phyloP scores from a whole-genome alignment of 1,139 yeast genomes.

The Zygoascus sp. region DNA sequence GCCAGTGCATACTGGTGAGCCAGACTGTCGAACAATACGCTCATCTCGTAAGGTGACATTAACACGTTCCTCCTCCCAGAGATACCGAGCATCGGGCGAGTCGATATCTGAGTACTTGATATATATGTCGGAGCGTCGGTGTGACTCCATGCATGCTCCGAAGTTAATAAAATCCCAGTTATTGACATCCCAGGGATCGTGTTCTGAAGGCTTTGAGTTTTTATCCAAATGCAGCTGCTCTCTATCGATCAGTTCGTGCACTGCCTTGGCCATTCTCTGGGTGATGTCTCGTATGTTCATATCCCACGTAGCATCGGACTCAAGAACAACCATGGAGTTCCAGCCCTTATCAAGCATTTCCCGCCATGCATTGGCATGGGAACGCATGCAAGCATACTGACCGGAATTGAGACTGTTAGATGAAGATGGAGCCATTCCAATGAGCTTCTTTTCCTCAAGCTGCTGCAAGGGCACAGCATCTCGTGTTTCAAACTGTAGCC shows the following conservation, averaged over 20 bases:
- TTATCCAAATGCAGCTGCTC: not conserved
- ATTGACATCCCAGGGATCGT: constrained; percentile 14
- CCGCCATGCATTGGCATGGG: constrained; percentile 20
- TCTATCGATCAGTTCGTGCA: constrained; percentile 12
- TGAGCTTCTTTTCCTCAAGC: constrained; percentile 6
- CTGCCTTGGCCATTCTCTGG: constrained; percentile 14
- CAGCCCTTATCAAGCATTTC: constrained; percentile 15
- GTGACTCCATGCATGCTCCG: constrained; percentile 13
- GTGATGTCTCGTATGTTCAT: constrained; percentile 14
- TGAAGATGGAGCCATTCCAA: constrained; percentile 19
- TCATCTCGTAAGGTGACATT: constrained; percentile 9
- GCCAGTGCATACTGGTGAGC: constrained; percentile 20
- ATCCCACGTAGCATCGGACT: constrained; percentile 21
- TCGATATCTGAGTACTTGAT: constrained; percentile 15
- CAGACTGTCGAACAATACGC: constrained; percentile 15
- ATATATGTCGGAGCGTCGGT: constrained; percentile 1
- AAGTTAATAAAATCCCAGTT: constrained; percentile 17
- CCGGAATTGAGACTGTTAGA: not conserved
- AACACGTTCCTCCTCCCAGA: constrained; percentile 1
- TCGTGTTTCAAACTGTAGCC: constrained; percentile 13
- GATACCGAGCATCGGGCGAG: constrained; percentile 13
- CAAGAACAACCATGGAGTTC: constrained; percentile 17
- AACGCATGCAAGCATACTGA: constrained; percentile 16
- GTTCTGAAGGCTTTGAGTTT: constrained; percentile 1
- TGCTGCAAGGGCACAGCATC: constrained; percentile 14